Base-by-base conservation (phyloP, 2,329 filamentous ascomycete genomes). In the Hansfordia pulvinata region DNA sequence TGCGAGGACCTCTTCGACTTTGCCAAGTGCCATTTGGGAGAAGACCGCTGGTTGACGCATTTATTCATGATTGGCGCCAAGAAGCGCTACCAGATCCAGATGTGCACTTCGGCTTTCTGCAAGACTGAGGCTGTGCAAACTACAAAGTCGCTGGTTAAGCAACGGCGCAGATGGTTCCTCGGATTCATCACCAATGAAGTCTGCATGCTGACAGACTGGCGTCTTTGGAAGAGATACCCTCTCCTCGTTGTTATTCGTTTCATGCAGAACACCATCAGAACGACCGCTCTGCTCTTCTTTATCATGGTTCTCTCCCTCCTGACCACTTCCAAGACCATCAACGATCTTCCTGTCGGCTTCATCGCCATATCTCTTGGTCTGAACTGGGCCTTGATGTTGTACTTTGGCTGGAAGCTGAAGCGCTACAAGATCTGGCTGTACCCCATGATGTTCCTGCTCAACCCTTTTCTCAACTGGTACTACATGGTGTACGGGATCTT, bases 401-500 rank as follows among this genome's bases (percentile, higher is more conserved):
- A 93, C 58, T 94, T 96, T 50, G 88, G 84, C 14, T 69, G 76
- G 29, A 85, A 83, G 53, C 68, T 96, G 25, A 76, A 77, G 33
- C 71, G 90, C 8, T 94, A 78, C 60, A 96, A 98, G 61, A 80
- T 92, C 35, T 88, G 83, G 77, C 62, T 96, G 5, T 96, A 96
- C 47, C 88, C 88, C 0, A 43, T 96, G 35, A 94, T 96, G 85
- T 96, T 94, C 48, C 56, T 93, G 24, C 52, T 94, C 35, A 96
- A 94, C 46, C 88, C 90, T 1, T 92, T 96, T 47, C 86, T 94
- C 64, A 96, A 96, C 54, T 96, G 88, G 88, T 70, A 84, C 31
- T 96, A 96, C 58, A 93, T 94, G 80, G 79, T 93, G 3, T 93
- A 94, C 50, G 86, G 85, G 23, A 92, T 93, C 40, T 90, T 93